Evolutionary conservation across 2,329 filamentous ascomycete species (phyloP).

Genomic region (Stagonosporopsis vannaccii): DNA sequence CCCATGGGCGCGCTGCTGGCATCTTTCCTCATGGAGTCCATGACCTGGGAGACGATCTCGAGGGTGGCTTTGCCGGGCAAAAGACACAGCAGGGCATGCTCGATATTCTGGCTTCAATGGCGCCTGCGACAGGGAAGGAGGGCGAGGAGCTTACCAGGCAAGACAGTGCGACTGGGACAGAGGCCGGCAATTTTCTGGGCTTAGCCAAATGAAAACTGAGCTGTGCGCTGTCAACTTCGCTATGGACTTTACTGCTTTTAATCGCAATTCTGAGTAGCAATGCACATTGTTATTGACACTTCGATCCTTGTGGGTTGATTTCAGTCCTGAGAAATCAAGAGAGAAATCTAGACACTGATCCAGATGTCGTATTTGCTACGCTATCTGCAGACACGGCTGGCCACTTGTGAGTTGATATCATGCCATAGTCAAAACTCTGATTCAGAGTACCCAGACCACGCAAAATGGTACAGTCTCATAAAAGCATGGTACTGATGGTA

Average conservation of each 20-base stretch:
- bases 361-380: not conserved
- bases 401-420: not conserved
- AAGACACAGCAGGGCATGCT: slow-evolving; percentile 5
- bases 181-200: slow-evolving; percentile 1
- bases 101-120: slow-evolving; percentile 3
- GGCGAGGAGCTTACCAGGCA: slow-evolving; percentile 1
- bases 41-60: slow-evolving; percentile 33
- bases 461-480: too few relatives aligned
- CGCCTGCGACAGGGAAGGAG: not conserved
- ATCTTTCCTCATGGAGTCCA: slow-evolving; percentile 26
- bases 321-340: not conserved
- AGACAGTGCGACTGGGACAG: slow-evolving; percentile 7
- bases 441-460: too few relatives aligned
- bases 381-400: not conserved
- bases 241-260: not conserved
- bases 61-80: slow-evolving; percentile 19
- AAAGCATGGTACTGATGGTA: too few relatives aligned
- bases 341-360: not conserved
- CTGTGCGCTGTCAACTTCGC: too few relatives aligned
- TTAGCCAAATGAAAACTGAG: not conserved
- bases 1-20: slow-evolving; percentile 28
- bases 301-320: not conserved
- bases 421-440: too few relatives aligned
- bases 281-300: not conserved
- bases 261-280: not conserved